A percentile compares a stretch with the other conserved stretches of the same genome.
Conservation (phyloP, 306 rosid species). For the Styphnolobium japonicum region DNA sequence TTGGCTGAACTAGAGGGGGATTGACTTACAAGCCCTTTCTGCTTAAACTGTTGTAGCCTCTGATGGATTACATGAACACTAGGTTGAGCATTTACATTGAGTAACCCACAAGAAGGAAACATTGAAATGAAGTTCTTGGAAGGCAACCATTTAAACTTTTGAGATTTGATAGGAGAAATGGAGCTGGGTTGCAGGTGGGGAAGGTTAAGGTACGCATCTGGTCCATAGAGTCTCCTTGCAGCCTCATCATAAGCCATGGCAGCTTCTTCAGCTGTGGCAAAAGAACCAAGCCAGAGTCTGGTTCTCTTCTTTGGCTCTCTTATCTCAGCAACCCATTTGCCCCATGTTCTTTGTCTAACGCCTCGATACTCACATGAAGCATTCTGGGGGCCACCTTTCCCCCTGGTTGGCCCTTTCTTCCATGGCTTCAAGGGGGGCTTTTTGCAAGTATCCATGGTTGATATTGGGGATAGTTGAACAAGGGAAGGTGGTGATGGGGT, state of each 20-base stretch:
- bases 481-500: conserved; percentile 2
- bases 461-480: neutral
- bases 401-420: conserved; percentile 96
- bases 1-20: conserved; percentile 44
- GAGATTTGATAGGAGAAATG: conserved; percentile 38
- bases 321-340: conserved; percentile 98
- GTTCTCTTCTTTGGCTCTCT: conserved; percentile 97
- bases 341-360: conserved; percentile 95
- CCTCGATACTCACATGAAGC: conserved; percentile 89
- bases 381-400: conserved; percentile 95
- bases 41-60: conserved; percentile 79
- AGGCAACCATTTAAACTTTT: conserved; percentile 88
- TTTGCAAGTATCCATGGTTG: conserved; percentile 63
- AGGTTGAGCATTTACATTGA: conserved; percentile 86
- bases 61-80: conserved; percentile 96
- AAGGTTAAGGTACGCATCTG: conserved; percentile 90
- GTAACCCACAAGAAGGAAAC: conserved; percentile 80
- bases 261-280: conserved; percentile 94
- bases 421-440: conserved; percentile 84
- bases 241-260: conserved; percentile 98
- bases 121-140: conserved; percentile 80
- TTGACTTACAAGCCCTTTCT: conserved; percentile 41
- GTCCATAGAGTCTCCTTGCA: conserved; percentile 88
- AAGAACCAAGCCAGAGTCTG: conserved; percentile 94
- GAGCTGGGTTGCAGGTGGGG: conserved; percentile 67